Base-by-base conservation (phyloP, 139 green algal species). In the Pseudopediastrum boryanum region DNA sequence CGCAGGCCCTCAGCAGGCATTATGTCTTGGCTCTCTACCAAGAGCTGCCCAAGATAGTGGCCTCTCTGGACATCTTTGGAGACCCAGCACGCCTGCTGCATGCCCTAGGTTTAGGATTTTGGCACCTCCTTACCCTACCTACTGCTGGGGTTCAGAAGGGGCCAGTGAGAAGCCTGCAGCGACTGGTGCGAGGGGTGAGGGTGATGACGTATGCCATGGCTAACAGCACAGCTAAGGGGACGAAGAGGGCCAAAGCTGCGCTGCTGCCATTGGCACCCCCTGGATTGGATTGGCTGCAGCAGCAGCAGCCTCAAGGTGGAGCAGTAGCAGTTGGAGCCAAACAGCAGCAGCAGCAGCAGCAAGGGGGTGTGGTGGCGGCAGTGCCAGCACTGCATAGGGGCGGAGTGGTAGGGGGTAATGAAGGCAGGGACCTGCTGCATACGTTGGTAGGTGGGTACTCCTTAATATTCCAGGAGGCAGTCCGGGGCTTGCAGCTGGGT, bases 41-140 rank as follows among this genome's bases (percentile, higher is more conserved):
- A 4, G 83, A 94, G 83, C 71, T 96, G n/a, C 67, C 86, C 68
- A 91, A 92, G 77, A 54, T 86, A 56, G 41, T 89, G 36, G 84
- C 81, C 21, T 85, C 79, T 0, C 63, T 91, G 61, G 86, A 91
- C 79, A 87, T 89, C 38, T 84, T 91, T 63, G 86, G 84, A 0
- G 86, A 91, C 69, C 83, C 84, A 21, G 80, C 77, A 29, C 65
- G 81, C 43, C 75, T 88, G 50, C 54, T 87, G 43, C 71, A 79
- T 31, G 73, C 59, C 38, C 82, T 84, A 25, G 78, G 81, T 3
- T 10, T 85, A n/a, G 86, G 86, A 41, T 75, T 88, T n/a, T 89
- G 84, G 84, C 79, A 88, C 69, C 72, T 91, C 36, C 39, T 89
- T 29, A 66, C 76, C 23, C 83, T 88, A 62, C 86, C 86, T 6